phyloP scores from a whole-genome alignment of 768 basidiomycete genomes.

The Mycena latifolia region DNA sequence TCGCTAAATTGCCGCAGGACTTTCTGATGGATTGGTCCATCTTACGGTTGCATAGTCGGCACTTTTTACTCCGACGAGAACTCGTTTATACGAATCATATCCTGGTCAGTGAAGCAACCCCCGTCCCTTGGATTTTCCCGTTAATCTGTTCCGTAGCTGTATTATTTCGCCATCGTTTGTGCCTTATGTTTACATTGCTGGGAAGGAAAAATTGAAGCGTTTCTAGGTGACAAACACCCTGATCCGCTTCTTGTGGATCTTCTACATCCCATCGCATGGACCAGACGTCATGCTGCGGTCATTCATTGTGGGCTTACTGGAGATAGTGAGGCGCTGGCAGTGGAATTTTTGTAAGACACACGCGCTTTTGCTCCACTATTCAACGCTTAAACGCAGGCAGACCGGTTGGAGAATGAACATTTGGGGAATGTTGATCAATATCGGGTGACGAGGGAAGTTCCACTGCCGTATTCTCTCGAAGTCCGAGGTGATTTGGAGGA shows the following conservation, averaged over 20 bases:
- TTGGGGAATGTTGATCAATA: constrained; percentile 92
- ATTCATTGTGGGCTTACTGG: constrained; percentile 78
- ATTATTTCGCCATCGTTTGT: constrained; percentile 83
- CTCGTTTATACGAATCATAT: constrained; percentile 77
- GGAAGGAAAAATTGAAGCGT: constrained; percentile 3
- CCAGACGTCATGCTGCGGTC: constrained; percentile 65
- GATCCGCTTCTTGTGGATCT: constrained; percentile 86
- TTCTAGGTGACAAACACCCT: constrained; percentile 76
- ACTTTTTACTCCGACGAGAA: constrained; percentile 79
- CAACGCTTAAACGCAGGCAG: constrained; percentile 47
- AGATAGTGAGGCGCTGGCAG: constrained; percentile 84
- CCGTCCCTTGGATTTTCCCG: not conserved
- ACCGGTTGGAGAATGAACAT: constrained; percentile 92
- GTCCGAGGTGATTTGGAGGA: constrained; percentile 26
- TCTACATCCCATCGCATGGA: constrained; percentile 73
- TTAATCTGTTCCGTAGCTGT: constrained; percentile 57
- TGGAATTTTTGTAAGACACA: constrained; percentile 91
- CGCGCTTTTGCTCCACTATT: constrained; percentile 13
- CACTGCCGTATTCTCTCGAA: constrained; percentile 72
- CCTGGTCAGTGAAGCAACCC: constrained; percentile 55
- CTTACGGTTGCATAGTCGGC: constrained; percentile 64
- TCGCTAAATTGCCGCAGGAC: constrained; percentile 62
- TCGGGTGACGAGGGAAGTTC: constrained; percentile 87
- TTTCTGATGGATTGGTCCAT: constrained; percentile 94
- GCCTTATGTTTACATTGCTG: constrained; percentile 31